phyloP scores from a whole-genome alignment of 2,329 filamentous ascomycete species.

The Fusarium proliferatum region DNA sequence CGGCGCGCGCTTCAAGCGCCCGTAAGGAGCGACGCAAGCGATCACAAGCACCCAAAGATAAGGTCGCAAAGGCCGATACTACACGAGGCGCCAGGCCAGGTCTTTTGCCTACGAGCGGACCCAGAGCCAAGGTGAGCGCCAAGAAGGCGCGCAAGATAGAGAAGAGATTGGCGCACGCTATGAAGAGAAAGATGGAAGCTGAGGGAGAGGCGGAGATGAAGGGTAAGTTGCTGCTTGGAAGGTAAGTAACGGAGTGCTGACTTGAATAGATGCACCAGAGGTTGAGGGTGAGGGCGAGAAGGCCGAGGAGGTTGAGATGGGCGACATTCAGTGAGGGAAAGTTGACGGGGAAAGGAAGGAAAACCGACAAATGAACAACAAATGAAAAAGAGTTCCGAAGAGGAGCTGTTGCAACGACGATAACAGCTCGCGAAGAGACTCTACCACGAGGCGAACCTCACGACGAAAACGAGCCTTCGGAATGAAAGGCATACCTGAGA shows the following conservation, averaged over 20 bases:
- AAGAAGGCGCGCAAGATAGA: conserved; percentile 69
- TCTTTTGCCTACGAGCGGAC: conserved; percentile 66
- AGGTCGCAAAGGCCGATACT: conserved; percentile 56
- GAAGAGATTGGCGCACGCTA: conserved; percentile 62
- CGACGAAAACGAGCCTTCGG: not conserved
- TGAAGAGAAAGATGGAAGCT: conserved; percentile 63
- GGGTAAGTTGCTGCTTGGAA: conserved; percentile 47
- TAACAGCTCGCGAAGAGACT: not conserved
- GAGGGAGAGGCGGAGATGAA: conserved; percentile 63
- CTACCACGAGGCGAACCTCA: not conserved
- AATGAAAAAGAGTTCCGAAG: not conserved
- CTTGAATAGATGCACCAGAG: conserved; percentile 40
- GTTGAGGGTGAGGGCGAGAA: conserved; percentile 15
- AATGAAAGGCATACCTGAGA: not conserved
- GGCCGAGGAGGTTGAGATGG: conserved; percentile 45
- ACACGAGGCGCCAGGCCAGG: conserved; percentile 64
- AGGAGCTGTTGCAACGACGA: not conserved
- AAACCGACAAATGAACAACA: not conserved
- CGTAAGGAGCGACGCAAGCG: conserved; percentile 58
- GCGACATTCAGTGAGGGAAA: conserved; percentile 40
- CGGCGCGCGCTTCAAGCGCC: conserved; percentile 57
- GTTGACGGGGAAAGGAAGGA: not conserved
- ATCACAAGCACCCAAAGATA: conserved; percentile 51
- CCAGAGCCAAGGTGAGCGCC: conserved; percentile 60
- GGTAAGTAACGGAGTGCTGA: conserved; percentile 1